Evolutionary conservation across 1,284 basidiomycete genomes (phyloP), one percentile per base, ranked within the genome.

Genomic region (Moniliophthora roreri): DNA sequence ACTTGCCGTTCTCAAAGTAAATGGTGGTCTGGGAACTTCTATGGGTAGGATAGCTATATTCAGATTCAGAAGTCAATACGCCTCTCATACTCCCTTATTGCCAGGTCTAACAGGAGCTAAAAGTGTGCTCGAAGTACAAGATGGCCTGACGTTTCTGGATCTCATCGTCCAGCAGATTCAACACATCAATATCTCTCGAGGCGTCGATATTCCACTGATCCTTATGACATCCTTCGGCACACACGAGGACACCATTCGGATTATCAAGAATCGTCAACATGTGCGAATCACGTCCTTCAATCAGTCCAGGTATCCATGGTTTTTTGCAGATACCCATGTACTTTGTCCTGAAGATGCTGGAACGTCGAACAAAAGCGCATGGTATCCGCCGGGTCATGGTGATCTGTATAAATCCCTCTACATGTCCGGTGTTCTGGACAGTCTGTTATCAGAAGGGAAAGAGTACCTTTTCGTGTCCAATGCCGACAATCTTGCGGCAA

Each of bases 191-290:
- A 89, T 85, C 47, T 81, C 81, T 51, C 73, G 74, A 66, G 78
- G 78, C 42, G 85, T 87, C 62, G 85, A 97, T 75, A 95, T 98
- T 44, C 95, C 96, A 13, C 92, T 99, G 69, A 96, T 98, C 75
- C 87, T 99, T 69, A 99, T 99, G 96, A 98, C 97, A 68, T 98
- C 95, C 60, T 98, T 99, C 87, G 98, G 98, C 82, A 98, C 97
- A 38, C 95, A 96, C 71, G 94, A 96, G 51, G 95, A 97, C 71
- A 97, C 95, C 46, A 82, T 93, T 54, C 90, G 95, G 57, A 97
- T 98, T 78, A 98, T 99, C 77, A 97, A 98, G 75, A 99, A 99
- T 77, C 99, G 99, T 75, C 94, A 97, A 78, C 95, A 96, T 71
- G 84, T 97, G 64, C 89, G 92, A 70, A 95, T 96, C 70, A 91